Evolutionary conservation across 2,329 filamentous ascomycete genomes (phyloP).

Genomic region (Aspergillus fumigatiaffinis): DNA sequence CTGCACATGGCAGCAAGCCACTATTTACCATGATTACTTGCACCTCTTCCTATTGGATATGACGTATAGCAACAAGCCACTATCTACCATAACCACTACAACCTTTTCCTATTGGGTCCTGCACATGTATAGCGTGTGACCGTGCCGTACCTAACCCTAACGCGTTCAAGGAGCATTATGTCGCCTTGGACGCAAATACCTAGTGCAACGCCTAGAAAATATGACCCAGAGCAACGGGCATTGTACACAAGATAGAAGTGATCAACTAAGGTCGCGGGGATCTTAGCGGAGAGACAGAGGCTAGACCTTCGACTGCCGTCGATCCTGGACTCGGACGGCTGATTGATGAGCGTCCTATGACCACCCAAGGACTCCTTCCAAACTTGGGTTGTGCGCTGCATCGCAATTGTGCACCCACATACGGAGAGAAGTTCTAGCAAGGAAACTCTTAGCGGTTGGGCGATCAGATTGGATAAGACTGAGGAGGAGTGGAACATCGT

Average conservation of each 20-base stretch:
- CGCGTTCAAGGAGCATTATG: no score
- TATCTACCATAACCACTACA: no score
- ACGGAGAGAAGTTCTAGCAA: background rate
- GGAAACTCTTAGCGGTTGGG: background rate
- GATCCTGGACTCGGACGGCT: background rate
- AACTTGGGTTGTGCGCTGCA: background rate
- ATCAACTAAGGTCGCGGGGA: background rate
- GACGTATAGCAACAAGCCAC: no score
- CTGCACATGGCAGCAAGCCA: no score
- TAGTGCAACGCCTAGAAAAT: background rate
- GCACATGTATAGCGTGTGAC: no score
- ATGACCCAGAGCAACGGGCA: background rate
- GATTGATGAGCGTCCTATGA: background rate
- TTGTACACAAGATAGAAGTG: background rate
- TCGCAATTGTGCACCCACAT: background rate
- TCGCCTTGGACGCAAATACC: no score
- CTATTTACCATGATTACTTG: no score
- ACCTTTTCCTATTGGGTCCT: no score
- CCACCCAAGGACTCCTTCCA: background rate
- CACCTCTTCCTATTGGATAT: no score
- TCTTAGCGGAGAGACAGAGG: background rate
- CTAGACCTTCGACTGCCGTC: background rate
- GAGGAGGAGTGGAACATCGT: background rate
- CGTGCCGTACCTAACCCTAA: no score
- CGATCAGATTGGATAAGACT: background rate